Evolutionary conservation across 2,329 filamentous ascomycete species (phyloP), one percentile per base, ranked within the genome.

Genomic region (Orbilia brochopaga): DNA sequence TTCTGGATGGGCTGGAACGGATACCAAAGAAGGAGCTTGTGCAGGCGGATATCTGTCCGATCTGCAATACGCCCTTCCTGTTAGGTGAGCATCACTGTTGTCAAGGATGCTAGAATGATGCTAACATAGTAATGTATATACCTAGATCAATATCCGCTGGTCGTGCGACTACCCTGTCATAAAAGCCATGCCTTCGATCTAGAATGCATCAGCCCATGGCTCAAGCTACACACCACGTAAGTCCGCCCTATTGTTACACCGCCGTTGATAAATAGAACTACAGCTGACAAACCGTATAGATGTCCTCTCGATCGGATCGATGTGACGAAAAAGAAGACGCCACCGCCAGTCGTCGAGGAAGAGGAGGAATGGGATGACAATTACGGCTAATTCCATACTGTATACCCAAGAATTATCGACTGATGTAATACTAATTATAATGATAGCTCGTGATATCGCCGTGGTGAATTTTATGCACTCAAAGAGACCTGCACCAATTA

Each of bases 371-470:
- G 70, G 67, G 75, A 76, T 62, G 73, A 74, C 40, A 74, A 74
- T 37, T 76, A 76, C 50, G 75, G 74, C 80, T 73, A 79, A 80
- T 17, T 6, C 5, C 27, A 17, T 37, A 6, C 2, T 53, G 35
- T 37, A 7, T 7, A 37, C 35, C 7, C 15, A 37, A 7, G 35
- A 37, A n/a, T n/a, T n/a, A n/a, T n/a, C n/a, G 15, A 37, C 35
- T 7, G 35, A 37, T 7, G 15, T 7, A 8, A 53, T 53, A 53
- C 10, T 53, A 53, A 48, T 48, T n/a, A 48, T 48, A 48, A 48
- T 37, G 35, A 48, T 48, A 48, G 17, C 19, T 48, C 44, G n/a
- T n/a, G n/a, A n/a, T n/a, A n/a, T n/a, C n/a, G n/a, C n/a, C n/a
- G n/a, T n/a, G n/a, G n/a, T 7, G 35, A 7, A 7, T 37, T 15